These are phyloP conservation scores for Candida jianshihensis DNA, from an alignment of 805 yeast species.

Conservation along the genomic window DNA sequence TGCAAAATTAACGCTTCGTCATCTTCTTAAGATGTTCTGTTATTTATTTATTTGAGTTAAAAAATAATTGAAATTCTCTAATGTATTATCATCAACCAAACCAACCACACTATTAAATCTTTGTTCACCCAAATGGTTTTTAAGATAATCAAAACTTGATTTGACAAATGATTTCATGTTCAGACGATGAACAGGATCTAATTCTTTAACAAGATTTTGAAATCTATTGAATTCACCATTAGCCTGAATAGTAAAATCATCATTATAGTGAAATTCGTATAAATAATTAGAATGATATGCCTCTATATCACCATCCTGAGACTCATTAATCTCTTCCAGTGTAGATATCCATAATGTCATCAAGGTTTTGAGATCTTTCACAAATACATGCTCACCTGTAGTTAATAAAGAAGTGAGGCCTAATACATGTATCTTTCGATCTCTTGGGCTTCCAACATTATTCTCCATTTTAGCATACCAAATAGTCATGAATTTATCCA, in stretches of 20 bases:
- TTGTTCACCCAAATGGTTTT: slow-evolving; percentile 8
- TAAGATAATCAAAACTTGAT: slow-evolving; percentile 15
- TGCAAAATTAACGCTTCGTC: too few species aligned
- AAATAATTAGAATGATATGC: slow-evolving; percentile 40
- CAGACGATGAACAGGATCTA: slow-evolving; percentile 50
- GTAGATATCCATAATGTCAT: slow-evolving; percentile 43
- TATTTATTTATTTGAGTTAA: slow-evolving; percentile 2
- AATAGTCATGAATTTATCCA: slow-evolving; percentile 24
- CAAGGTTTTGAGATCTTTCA: slow-evolving; percentile 25
- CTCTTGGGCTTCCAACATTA: slow-evolving; percentile 67
- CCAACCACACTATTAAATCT: slow-evolving; percentile 6
- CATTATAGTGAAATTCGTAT: slow-evolving; percentile 20
- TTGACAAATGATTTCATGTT: slow-evolving; percentile 40
- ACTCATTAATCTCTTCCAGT: slow-evolving; percentile 72
- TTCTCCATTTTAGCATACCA: slow-evolving; percentile 40
- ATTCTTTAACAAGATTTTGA: slow-evolving; percentile 27
- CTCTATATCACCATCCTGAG: slow-evolving; percentile 46
- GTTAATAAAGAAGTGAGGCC: slow-evolving; percentile 50
- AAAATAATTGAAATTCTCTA: slow-evolving; percentile 21
- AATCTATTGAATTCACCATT: slow-evolving; percentile 39
- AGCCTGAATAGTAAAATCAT: slow-evolving; percentile 19
- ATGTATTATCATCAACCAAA: slow-evolving; percentile 9
- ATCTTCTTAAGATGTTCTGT: too few species aligned
- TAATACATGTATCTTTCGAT: slow-evolving; percentile 59
- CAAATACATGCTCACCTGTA: slow-evolving; percentile 25